Percentiles rank a stretch among this genome's conserved stretches.
These are phyloP conservation scores for Salix suchowensis DNA, from an alignment of 345 rosid genomes.

Conservation along the genomic window DNA sequence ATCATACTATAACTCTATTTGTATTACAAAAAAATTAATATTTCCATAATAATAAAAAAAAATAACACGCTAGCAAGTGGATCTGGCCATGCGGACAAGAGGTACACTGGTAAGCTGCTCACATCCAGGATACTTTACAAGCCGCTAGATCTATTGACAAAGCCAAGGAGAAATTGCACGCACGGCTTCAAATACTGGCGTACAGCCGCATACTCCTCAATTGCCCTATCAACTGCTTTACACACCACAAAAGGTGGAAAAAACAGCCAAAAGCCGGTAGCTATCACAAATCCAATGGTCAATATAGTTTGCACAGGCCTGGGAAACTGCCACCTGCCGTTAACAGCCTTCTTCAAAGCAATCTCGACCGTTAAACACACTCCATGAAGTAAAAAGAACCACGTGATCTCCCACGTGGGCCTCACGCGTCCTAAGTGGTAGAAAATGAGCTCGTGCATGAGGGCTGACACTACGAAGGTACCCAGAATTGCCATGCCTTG, in stretches of 20 bases:
- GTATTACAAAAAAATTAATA: too few relatives aligned
- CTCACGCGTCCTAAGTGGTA: constrained; percentile 10
- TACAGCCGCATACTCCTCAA: not conserved
- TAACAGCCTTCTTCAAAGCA: constrained; percentile 29
- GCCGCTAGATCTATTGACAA: too few relatives aligned
- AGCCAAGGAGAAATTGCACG: too few relatives aligned
- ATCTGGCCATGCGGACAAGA: too few relatives aligned
- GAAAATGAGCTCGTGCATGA: constrained; percentile 24
- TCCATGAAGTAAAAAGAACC: constrained; percentile 20
- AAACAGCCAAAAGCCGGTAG: constrained; percentile 41
- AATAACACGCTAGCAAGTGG: too few relatives aligned
- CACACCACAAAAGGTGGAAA: constrained; percentile 31
- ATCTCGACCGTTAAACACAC: constrained; percentile 6
- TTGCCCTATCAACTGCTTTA: constrained; percentile 8
- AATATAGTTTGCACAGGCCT: constrained; percentile 19
- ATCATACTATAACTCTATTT: too few relatives aligned
- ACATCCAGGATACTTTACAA: too few relatives aligned
- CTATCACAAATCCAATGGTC: constrained; percentile 40
- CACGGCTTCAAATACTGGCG: not conserved
- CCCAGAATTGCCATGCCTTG: constrained; percentile 3
- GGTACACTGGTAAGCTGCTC: too few relatives aligned
- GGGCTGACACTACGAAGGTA: constrained; percentile 11
- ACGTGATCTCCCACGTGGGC: constrained; percentile 13
- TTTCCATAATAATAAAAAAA: too few relatives aligned
- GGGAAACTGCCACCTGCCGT: constrained; percentile 22